A percentile compares a stretch with the other conserved stretches of the same genome.
Conservation (phyloP, 2,329 filamentous ascomycete genomes). For the Zymoseptoria passerinii region DNA sequence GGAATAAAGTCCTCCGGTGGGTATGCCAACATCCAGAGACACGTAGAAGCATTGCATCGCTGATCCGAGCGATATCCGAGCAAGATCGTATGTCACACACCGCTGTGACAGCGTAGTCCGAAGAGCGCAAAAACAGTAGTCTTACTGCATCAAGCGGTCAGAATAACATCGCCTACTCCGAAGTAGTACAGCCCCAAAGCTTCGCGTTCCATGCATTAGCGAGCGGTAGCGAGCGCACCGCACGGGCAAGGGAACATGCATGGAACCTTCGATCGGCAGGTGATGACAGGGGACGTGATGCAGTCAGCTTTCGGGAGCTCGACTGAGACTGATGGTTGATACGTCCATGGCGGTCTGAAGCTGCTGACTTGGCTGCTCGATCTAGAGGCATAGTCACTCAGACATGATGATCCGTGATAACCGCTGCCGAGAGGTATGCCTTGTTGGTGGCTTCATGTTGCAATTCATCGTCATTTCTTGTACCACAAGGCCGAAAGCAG, state of each 20-base stretch:
- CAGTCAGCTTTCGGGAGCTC: background rate
- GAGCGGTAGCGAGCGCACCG: background rate
- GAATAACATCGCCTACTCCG: background rate
- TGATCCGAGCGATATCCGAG: background rate
- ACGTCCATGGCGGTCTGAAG: background rate
- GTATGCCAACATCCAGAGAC: background rate
- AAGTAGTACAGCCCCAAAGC: background rate
- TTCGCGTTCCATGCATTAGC: background rate
- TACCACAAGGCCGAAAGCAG: background rate
- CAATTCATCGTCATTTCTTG: background rate
- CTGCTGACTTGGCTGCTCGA: background rate
- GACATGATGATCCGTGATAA: background rate
- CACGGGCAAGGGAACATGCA: background rate
- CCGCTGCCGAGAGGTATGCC: background rate
- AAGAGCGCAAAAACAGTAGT: background rate
- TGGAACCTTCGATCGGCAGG: background rate
- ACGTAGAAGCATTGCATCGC: background rate
- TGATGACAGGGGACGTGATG: background rate
- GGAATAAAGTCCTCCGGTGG: background rate
- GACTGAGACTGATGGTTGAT: background rate
- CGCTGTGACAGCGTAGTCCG: background rate
- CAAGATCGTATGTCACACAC: background rate
- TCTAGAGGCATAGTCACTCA: background rate
- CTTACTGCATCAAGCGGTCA: background rate
- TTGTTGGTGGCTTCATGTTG: background rate